Conservation (phyloP, 2,329 filamentous ascomycete species). For the Aspergillus pseudoviridinutans region DNA sequence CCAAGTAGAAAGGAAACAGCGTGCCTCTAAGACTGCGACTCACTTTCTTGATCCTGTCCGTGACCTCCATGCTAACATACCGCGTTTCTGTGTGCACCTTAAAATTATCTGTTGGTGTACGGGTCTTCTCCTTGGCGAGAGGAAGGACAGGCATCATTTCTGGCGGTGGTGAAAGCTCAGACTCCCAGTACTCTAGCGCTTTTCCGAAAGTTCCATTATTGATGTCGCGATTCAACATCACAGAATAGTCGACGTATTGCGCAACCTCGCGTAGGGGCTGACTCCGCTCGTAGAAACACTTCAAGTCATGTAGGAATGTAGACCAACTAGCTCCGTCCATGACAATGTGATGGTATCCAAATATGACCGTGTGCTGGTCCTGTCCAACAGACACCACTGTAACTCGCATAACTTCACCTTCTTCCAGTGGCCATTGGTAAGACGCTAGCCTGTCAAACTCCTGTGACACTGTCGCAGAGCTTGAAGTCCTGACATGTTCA, state of each 20-base stretch:
- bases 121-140: neutral
- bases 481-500: too few species aligned
- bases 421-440: too few species aligned
- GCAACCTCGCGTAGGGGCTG: neutral
- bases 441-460: too few species aligned
- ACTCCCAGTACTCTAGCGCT: slow-evolving; percentile 3
- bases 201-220: neutral
- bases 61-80: too few species aligned
- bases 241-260: slow-evolving; percentile 3
- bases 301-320: slow-evolving; percentile 4
- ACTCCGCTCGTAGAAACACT: neutral
- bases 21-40: too few species aligned
- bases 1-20: too few species aligned
- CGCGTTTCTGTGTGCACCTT: too few species aligned
- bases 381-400: too few species aligned
- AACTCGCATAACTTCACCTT: too few species aligned
- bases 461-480: too few species aligned
- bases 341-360: slow-evolving; percentile 13
- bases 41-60: too few species aligned
- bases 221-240: neutral
- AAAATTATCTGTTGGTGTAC: neutral
- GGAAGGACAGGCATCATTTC: slow-evolving; percentile 1
- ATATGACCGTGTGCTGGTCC: neutral
- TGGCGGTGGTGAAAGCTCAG: neutral
- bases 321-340: slow-evolving; percentile 11